Evolutionary conservation across 441 rosid species (phyloP), one percentile per base, ranked within the genome.

Genomic region (Eruca vesicaria): DNA sequence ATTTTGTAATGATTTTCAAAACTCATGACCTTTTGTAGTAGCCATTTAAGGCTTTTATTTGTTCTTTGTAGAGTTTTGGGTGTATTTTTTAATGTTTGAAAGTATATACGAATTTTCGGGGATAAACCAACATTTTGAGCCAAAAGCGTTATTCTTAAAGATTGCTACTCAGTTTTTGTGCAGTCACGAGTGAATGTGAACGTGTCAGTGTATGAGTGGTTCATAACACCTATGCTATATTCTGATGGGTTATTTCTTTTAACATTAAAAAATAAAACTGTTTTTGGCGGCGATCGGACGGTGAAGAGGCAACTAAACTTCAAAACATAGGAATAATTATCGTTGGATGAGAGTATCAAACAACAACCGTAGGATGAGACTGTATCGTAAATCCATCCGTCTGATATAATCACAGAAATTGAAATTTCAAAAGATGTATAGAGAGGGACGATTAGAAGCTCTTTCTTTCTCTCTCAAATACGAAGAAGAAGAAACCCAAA

Each of bases 381-480:
- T 1, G 9, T 6, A 56, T 33, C 43, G 19, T 43, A 59, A 80
- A 89, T 87, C 92, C 20, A 38, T 66, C 94, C 92, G 83, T 89
- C 83, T 69, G 84, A 86, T 83, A 72, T 84, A 68, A 81, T 72
- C 66, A 57, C 5, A 56, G 78, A 86, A 86, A 87, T 84, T 86
- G 86, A 84, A 91, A 85, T 77, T 92, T 92, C 87, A 90, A 92
- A 88, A 89, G 82, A 84, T 81, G 81, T 70, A 43, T 71, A 79
- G 21, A 86, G 97, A 86, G 97, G 75, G 83, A 78, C 68, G 43
- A 72, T 63, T 63, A 56, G 41, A 61, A 53, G 36, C 58, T 29
- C 48, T 52, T 9, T 26, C 56, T 23, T 9, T 26, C 56, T 23
- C 73, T 41, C 66, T 18, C 32, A 28, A 28, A 28, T 2, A 2